Conservation (phyloP, 352 stramenopile genomes). For the Phytopythium montanum region DNA sequence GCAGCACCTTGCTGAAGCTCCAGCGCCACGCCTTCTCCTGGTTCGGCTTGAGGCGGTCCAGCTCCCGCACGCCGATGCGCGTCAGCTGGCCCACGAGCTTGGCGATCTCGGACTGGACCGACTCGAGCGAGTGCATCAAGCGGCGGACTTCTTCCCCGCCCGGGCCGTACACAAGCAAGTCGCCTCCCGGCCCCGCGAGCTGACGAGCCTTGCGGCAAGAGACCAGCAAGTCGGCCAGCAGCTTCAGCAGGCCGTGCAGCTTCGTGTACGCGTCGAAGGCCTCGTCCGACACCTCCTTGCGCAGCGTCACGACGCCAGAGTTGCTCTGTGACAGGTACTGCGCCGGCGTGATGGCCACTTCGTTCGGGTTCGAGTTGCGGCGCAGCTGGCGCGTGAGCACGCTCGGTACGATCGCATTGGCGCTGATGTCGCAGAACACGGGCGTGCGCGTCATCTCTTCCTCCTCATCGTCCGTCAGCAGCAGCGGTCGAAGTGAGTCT, state of each 20-base stretch:
- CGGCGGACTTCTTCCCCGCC: constrained; percentile 77
- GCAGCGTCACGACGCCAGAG: constrained; percentile 65
- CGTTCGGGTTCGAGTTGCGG: constrained; percentile 36
- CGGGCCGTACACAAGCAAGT: constrained; percentile 82
- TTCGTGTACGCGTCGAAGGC: constrained; percentile 76
- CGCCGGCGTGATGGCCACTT: constrained; percentile 48
- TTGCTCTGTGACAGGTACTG: constrained; percentile 74
- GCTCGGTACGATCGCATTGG: constrained; percentile 57
- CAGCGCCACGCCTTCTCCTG: constrained; percentile 83
- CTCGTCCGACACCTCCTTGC: constrained; percentile 45
- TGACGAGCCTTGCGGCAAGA: constrained; percentile 81
- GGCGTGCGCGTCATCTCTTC: constrained; percentile 64
- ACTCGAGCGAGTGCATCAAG: constrained; percentile 80
- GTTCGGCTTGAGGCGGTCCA: constrained; percentile 84
- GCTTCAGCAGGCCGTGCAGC: constrained; percentile 73
- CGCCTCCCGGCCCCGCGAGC: constrained; percentile 70
- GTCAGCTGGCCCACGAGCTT: constrained; percentile 78
- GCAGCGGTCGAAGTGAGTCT: constrained; percentile 38
- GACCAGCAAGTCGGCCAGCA: constrained; percentile 78
- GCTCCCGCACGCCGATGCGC: constrained; percentile 72
- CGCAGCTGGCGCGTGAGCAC: constrained; percentile 56
- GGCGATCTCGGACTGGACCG: constrained; percentile 72
- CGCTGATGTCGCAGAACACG: constrained; percentile 69
- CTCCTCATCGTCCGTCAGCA: constrained; percentile 70
- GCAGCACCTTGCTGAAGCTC: constrained; percentile 83